phyloP scores from a whole-genome alignment of 169 alveolate genomes.

The Eimeria acervulina region DNA sequence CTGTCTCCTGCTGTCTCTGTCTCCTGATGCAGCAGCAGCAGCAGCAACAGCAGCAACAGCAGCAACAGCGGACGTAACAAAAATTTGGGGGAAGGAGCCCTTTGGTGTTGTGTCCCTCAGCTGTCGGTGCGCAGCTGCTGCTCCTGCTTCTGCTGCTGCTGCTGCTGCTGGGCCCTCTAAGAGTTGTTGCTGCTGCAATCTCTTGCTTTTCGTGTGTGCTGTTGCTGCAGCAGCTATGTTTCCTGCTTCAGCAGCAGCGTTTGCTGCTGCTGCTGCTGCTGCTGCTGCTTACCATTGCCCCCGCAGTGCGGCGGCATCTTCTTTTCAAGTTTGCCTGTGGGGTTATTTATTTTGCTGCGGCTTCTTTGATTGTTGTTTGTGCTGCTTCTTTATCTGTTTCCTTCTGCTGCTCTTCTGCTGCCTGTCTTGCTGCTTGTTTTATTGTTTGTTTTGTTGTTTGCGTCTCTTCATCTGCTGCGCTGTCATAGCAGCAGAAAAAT shows the following conservation, averaged over 20 bases:
- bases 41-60: slow-evolving; percentile 29
- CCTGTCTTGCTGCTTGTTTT: no score
- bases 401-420: not conserved
- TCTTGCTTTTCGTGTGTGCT: not conserved
- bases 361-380: no score
- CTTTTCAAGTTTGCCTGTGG: no score
- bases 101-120: not conserved
- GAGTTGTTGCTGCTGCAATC: not conserved
- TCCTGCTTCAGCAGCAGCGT: not conserved
- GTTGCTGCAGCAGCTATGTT: no score
- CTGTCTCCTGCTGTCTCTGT: slow-evolving; percentile 46
- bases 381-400: no score
- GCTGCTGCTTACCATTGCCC: slow-evolving; percentile 41
- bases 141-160: no score
- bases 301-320: slow-evolving; percentile 38
- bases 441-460: no score
- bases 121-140: not conserved
- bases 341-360: no score
- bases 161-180: no score
- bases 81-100: not conserved
- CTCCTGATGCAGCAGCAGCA: slow-evolving; percentile 3
- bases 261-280: not conserved
- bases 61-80: not conserved
- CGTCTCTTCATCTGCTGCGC: no score
- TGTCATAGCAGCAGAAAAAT: no score